phyloP scores from a whole-genome alignment of 2,329 filamentous ascomycete genomes.

The Trichoderma lentiforme region DNA sequence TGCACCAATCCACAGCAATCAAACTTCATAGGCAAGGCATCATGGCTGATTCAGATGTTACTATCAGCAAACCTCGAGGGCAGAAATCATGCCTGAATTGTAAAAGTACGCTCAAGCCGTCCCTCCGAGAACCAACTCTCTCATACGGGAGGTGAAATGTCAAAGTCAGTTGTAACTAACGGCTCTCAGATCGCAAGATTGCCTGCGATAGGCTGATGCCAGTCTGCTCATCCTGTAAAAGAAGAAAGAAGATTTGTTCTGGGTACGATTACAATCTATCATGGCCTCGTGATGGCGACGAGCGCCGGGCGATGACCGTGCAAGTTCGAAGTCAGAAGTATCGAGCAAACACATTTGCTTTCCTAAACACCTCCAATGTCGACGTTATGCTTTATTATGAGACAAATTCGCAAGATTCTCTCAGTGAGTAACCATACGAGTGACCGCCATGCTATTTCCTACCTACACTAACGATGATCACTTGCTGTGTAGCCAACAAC shows the following conservation, averaged over 20 bases:
- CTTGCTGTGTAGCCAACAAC: neutral
- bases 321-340: neutral
- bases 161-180: neutral
- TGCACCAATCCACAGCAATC: neutral
- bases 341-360: neutral
- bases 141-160: neutral
- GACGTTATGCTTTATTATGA: slow-evolving; percentile 12
- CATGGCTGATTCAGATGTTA: neutral
- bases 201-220: slow-evolving; percentile 13
- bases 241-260: slow-evolving; percentile 11
- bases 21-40: neutral
- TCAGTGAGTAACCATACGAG: neutral
- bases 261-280: slow-evolving; percentile 16
- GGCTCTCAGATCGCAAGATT: slow-evolving; percentile 8
- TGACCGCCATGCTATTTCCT: neutral
- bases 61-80: neutral
- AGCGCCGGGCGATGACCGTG: slow-evolving; percentile 1
- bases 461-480: neutral
- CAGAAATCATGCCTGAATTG: slow-evolving; percentile 16
- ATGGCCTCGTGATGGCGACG: slow-evolving; percentile 12
- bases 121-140: neutral
- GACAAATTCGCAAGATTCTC: neutral
- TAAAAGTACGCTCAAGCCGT: slow-evolving; percentile 3
- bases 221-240: slow-evolving; percentile 8
- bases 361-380: slow-evolving; percentile 2